Conservation (phyloP, 1,284 basidiomycete species). For the Ganoderma leucocontextum region DNA sequence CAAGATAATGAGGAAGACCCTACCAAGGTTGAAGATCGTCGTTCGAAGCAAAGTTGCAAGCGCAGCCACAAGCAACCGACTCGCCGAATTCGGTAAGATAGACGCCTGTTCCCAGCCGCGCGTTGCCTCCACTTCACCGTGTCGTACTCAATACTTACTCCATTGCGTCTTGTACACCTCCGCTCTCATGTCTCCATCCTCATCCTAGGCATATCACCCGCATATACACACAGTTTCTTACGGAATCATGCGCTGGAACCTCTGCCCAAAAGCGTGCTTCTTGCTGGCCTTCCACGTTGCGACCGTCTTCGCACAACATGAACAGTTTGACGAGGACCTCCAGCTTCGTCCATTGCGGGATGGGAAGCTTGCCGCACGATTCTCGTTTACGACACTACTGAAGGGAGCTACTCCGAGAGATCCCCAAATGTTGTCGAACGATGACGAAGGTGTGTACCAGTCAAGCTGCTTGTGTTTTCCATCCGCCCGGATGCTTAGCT, state of each 20-base stretch:
- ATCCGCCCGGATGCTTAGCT: neutral
- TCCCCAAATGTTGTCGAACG: slow-evolving; percentile 54
- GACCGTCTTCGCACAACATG: slow-evolving; percentile 35
- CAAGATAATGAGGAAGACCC: neutral
- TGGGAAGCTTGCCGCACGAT: slow-evolving; percentile 86
- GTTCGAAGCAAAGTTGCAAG: neutral
- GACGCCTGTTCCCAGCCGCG: neutral
- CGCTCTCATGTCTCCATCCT: neutral
- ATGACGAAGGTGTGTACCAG: slow-evolving; percentile 60
- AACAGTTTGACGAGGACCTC: slow-evolving; percentile 76
- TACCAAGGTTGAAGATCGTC: neutral
- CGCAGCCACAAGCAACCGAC: neutral
- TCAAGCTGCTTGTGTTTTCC: slow-evolving; percentile 3
- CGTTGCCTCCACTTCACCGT: neutral
- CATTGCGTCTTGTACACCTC: neutral
- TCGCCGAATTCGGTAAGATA: neutral
- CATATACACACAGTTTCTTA: neutral
- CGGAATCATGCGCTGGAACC: neutral
- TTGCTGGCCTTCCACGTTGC: slow-evolving; percentile 23
- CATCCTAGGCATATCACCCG: neutral
- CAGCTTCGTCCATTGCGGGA: slow-evolving; percentile 80
- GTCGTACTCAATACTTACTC: neutral
- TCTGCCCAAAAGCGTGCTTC: slow-evolving; percentile 20
- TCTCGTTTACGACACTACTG: slow-evolving; percentile 81
- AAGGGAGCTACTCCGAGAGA: slow-evolving; percentile 60